Evolutionary conservation across 2,329 filamentous ascomycete species (phyloP), one percentile per base, ranked within the genome.

Genomic region (Mycosphaerella sp.): DNA sequence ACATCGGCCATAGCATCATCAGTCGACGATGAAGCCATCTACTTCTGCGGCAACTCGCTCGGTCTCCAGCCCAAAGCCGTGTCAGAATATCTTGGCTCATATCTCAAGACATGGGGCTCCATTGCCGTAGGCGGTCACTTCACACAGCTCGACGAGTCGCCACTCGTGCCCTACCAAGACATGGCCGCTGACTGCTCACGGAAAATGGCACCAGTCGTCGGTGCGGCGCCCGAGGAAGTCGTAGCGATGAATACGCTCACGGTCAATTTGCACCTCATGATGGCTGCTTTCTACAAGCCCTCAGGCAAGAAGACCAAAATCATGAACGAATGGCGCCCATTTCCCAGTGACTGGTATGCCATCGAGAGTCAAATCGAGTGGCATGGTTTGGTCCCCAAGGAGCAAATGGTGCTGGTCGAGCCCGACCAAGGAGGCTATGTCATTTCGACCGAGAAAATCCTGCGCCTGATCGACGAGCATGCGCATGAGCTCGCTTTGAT

Each of bases 211-310:
- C 81, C 80, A 28, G 74, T 95, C 13, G 83, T 95, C 8, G 89
- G 89, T 17, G 86, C 87, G 72, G 25, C 77, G 1, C 73, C 82
- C 0, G 76, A 76, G 49, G 89, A 95, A 69, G 82, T 95, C 17
- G 87, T 88, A 45, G 79, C 89, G 44, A 95, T 95, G 89, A 87
- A 89, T 66, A 89, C 86, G 0, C 70, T 95, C 62, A 94, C 87
- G 1, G 81, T 78, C 28, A 94, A 94, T 66, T 66, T 94, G 51
- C 88, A 94, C 67, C 69, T 93, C n/a, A 74, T 93, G 64, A 82
- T 94, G 84, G 84, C 86, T 2, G 86, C 84, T 67, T 94, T 94
- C 70, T 94, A 93, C 71, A 76, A 73, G 49, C 88, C 88, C 0
- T 37, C 41, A 35, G 39, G 84, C 76, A 74, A 79, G 67, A 77